Percentiles rank a stretch among this genome's conserved stretches.
Evolutionary conservation across 2,329 filamentous ascomycete species (phyloP).

Genomic region (Alternaria angustiovoidea): DNA sequence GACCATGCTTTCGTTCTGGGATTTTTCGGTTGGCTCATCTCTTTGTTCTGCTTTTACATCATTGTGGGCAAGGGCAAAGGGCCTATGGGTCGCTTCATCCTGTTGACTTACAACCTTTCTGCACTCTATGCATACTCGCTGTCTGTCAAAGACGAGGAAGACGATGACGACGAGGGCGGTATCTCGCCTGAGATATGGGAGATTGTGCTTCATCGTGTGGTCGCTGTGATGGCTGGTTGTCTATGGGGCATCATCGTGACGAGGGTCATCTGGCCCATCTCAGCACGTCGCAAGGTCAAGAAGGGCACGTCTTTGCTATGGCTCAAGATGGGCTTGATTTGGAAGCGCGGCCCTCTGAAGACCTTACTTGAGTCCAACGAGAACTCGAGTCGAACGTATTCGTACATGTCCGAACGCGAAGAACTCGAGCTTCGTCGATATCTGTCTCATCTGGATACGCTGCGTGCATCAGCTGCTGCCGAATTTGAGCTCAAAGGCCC

Average conservation of each 20-base stretch:
- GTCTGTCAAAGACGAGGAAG: conserved; percentile 78
- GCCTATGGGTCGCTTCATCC: conserved; percentile 89
- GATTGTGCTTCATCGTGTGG: conserved; percentile 86
- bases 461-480: conserved; percentile 75
- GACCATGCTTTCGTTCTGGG: conserved; percentile 80
- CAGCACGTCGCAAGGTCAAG: conserved; percentile 85
- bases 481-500: conserved; percentile 91
- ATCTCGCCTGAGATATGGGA: conserved; percentile 83
- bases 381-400: conserved; percentile 37
- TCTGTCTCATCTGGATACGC: conserved; percentile 72
- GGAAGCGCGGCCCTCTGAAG: conserved; percentile 90
- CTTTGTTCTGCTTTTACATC: conserved; percentile 86
- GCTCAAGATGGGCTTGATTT: conserved; percentile 93
- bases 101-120: conserved; percentile 95
- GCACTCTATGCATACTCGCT: conserved; percentile 94
- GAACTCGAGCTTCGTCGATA: conserved; percentile 88
- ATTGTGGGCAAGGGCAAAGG: conserved; percentile 85
- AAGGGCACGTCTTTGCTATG: conserved; percentile 90
- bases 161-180: conserved; percentile 85
- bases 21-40: conserved; percentile 81
- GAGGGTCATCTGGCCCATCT: conserved; percentile 91
- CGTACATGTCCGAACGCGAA: conserved; percentile 88
- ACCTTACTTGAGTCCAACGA: conserved; percentile 62
- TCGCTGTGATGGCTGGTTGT: conserved; percentile 85
- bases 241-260: conserved; percentile 93